Evolutionary conservation across 2,329 filamentous ascomycete species (phyloP), one percentile per base, ranked within the genome.

Genomic region (Chrysosporium queenslandicum): DNA sequence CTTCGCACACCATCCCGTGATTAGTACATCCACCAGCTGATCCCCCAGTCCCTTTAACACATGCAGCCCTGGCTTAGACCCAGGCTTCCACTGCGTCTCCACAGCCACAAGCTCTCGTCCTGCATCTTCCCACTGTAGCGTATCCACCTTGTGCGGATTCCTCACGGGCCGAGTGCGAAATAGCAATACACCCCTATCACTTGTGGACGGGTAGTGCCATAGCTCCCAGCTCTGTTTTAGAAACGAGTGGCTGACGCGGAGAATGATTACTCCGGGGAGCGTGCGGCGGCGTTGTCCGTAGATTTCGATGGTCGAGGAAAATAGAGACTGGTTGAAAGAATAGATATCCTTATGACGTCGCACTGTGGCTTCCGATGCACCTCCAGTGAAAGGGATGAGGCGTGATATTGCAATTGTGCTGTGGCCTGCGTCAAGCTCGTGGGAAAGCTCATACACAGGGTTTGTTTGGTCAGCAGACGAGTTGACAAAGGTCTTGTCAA

Each of bases 1-100:
- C 45, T 51, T 53, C 27, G 57, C 56, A 50, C 57, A 59, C 56
- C 55, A 58, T 20, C 54, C 55, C 29, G 54, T 55, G 6, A 59
- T 52, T 27, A 59, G 25, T 9, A 50, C 46, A 50, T 58, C 56
- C 21, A 53, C 52, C 43, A 59, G 47, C n/a, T 27, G 23, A 40
- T 58, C 54, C 16, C 52, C 54, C 25, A 59, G 11, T 20, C 50
- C 27, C 14, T 45, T 39, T 6, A 56, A 34, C 45, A 59, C 41
- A 34, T 59, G 56, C n/a, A 59, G 34, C n/a, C 51, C 42, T 7
- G 54, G 54, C 23, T 39, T 29, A 4, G 43, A 43, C 4, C 37
- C 52, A 12, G 20, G 43, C 27, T 34, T 43, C 14, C 51, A 41
- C 14, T 55, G 34, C 11, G 54, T 54, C 40, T 59, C 57, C 11